Base-by-base conservation (phyloP, 768 basidiomycete genomes). In the Panaeolus cyanescens region DNA sequence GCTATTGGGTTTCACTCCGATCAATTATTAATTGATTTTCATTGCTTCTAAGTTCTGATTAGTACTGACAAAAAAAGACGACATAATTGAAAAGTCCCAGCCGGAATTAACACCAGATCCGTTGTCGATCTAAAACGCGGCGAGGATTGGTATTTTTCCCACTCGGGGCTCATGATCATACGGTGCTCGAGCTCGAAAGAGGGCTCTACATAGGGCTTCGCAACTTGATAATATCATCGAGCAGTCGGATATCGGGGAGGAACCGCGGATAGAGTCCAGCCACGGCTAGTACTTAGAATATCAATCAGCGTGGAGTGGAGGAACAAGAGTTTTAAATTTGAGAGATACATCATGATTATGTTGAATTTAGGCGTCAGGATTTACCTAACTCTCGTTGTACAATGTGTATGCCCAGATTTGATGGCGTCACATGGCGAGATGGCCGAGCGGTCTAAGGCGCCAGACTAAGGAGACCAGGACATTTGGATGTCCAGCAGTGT, bases 401-500 rank as follows among this genome's bases (percentile, higher is more conserved):
- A 5, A 3, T 28, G 4, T 50, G 12, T 0, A 50, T 13, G 45
- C 45, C 25, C 25, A 15, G 4, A 13, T 4, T 1, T 13, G 12
- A 28, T 12, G 15, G 22, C 22, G 22, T 28, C 22, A 28, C 45
- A 50, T 50, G 72, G 74, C 68, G 84, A 88, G 86, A 89, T 90
- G 88, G 88, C 89, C 88, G 89, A 90, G 88, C 87, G 88, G 88
- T 90, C 88, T 87, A 89, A 90, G 89, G 89, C 88, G 89, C 87
- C 86, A 90, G 87, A 89, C 85, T 86, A 88, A 86, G 86, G 86
- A 80, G 86, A 80, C 59, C 69, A 71, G 72, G 67, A 62, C 68
- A 72, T n/a, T 68, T 59, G 25, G 58, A 65, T 71, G 70, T 68
- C 64, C 67, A 66, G 19, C 30, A 55, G 62, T 63, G 62, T 64